Evolutionary conservation across 192 early-diverging fungal genomes (phyloP).

Genomic region (Podila horticola): DNA sequence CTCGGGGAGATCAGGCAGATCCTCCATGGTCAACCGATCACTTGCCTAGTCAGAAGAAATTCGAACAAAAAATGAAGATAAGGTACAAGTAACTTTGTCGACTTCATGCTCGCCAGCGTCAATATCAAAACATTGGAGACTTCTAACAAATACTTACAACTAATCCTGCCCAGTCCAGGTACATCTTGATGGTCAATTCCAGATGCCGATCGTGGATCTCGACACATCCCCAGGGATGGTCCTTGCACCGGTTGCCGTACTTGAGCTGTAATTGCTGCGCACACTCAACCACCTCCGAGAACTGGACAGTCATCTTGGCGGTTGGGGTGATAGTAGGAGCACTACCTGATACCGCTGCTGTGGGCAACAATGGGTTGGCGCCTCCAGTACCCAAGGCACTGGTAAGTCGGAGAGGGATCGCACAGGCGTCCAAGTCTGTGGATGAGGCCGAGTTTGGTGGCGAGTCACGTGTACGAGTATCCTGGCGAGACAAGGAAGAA

Average conservation of each 20-base stretch:
- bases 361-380: neutral
- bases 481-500: neutral
- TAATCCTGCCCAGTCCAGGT: constrained; percentile 48
- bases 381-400: neutral
- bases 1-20: constrained; percentile 42
- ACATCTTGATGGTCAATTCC: constrained; percentile 51
- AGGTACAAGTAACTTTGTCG: no score
- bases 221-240: constrained; percentile 50
- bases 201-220: constrained; percentile 26
- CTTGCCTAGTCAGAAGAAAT: no score
- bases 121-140: no score
- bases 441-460: constrained; percentile 18
- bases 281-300: constrained; percentile 41
- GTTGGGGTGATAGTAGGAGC: neutral
- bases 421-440: neutral
- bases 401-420: neutral
- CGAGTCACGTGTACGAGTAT: neutral
- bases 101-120: no score
- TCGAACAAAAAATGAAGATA: no score
- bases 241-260: constrained; percentile 29
- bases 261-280: constrained; percentile 30
- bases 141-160: constrained; percentile 18
- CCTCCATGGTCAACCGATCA: constrained; percentile 39
- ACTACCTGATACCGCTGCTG: neutral
- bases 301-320: constrained; percentile 37